These are phyloP conservation scores for Candida fluviatilis DNA, from an alignment of 805 yeast genomes.

Conservation along the genomic window DNA sequence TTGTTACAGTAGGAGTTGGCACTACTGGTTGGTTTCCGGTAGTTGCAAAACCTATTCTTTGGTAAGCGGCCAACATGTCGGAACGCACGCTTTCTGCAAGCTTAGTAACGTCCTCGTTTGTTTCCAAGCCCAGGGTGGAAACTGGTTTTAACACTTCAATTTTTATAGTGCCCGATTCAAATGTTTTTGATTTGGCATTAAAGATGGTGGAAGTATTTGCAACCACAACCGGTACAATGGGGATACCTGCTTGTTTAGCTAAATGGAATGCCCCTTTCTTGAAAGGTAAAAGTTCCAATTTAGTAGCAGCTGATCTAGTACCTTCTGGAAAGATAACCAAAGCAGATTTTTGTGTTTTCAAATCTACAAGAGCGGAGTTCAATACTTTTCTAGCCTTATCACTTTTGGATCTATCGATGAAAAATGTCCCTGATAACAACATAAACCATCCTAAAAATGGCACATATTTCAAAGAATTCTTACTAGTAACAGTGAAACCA, in stretches of 20 bases:
- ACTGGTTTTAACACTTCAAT: slow-evolving; percentile 82
- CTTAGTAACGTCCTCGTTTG: slow-evolving; percentile 64
- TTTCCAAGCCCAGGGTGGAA: slow-evolving; percentile 57
- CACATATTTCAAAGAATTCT: slow-evolving; percentile 72
- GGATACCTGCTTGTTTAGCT: slow-evolving; percentile 89
- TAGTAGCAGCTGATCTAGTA: slow-evolving; percentile 75
- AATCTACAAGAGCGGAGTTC: slow-evolving; percentile 57
- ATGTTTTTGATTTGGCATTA: slow-evolving; percentile 55
- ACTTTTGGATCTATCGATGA: slow-evolving; percentile 78
- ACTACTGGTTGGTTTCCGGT: not conserved
- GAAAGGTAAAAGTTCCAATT: slow-evolving; percentile 74
- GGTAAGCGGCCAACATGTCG: slow-evolving; percentile 46
- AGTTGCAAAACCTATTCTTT: slow-evolving; percentile 42
- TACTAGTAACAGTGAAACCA: slow-evolving; percentile 89
- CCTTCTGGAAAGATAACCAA: slow-evolving; percentile 97
- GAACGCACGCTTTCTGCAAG: slow-evolving; percentile 55
- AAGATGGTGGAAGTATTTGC: slow-evolving; percentile 78
- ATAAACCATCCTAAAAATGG: slow-evolving; percentile 98
- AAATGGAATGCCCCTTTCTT: slow-evolving; percentile 98
- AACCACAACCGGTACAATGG: slow-evolving; percentile 84
- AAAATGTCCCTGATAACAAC: slow-evolving; percentile 85
- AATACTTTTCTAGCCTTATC: slow-evolving; percentile 73
- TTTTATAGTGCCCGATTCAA: slow-evolving; percentile 71
- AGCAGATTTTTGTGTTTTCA: slow-evolving; percentile 64
- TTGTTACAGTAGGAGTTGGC: not conserved